Percentiles rank a stretch among this genome's conserved stretches.
These are phyloP conservation scores for Alternaria sp. DNA, from an alignment of 2,329 filamentous ascomycete species.

Conservation along the genomic window DNA sequence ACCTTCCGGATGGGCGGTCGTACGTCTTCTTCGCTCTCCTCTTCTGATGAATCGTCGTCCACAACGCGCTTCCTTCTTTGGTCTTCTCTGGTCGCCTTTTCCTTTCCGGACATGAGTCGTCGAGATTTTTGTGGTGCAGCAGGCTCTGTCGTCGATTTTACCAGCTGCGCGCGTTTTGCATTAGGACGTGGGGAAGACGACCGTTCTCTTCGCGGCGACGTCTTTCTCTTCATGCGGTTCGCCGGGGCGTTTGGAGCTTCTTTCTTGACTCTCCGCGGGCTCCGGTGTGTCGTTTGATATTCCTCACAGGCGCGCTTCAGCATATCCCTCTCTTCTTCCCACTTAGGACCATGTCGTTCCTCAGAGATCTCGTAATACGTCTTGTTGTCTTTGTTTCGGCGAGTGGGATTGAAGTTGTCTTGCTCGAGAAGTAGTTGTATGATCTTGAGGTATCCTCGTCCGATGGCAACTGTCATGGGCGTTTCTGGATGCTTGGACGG, in stretches of 20 bases:
- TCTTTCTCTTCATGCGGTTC: slow-evolving; percentile 40
- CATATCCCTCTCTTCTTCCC: slow-evolving; percentile 85
- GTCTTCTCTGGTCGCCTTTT: slow-evolving; percentile 43
- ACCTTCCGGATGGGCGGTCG: slow-evolving; percentile 42
- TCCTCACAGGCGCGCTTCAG: slow-evolving; percentile 77
- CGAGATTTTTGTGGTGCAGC: slow-evolving; percentile 41
- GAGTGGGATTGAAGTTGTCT: slow-evolving; percentile 80
- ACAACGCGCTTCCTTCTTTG: slow-evolving; percentile 42
- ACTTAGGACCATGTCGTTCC: slow-evolving; percentile 81
- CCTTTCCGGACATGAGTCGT: slow-evolving; percentile 45
- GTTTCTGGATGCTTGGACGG: slow-evolving; percentile 85
- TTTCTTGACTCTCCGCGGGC: slow-evolving; percentile 43
- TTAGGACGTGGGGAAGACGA: slow-evolving; percentile 43
- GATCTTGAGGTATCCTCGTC: slow-evolving; percentile 83
- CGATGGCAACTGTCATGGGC: slow-evolving; percentile 92
- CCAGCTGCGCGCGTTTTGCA: slow-evolving; percentile 30
- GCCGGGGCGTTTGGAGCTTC: slow-evolving; percentile 35
- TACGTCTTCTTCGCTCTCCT: slow-evolving; percentile 48
- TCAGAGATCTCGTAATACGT: slow-evolving; percentile 88
- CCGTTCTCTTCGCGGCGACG: slow-evolving; percentile 41
- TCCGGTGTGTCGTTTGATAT: slow-evolving; percentile 45
- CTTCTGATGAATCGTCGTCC: slow-evolving; percentile 43
- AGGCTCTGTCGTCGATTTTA: slow-evolving; percentile 27
- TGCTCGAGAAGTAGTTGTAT: slow-evolving; percentile 80
- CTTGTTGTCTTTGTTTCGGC: slow-evolving; percentile 72